phyloP scores from a whole-genome alignment of 441 rosid genomes.

The Gossypium lobatum region DNA sequence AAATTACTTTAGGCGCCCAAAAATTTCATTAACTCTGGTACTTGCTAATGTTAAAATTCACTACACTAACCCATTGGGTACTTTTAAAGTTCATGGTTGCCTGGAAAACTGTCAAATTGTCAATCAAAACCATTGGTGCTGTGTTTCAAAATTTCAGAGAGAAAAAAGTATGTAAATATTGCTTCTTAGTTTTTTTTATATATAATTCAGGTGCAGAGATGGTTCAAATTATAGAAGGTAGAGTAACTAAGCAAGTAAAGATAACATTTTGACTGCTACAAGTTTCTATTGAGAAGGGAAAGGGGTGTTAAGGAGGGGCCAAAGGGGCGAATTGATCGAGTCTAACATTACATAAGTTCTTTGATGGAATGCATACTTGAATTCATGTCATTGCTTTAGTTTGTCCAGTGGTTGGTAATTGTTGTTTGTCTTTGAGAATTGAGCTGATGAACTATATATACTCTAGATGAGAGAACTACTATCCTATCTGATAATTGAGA shows the following conservation, averaged over 20 bases:
- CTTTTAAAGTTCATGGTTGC: not conserved
- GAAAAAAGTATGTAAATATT: not conserved
- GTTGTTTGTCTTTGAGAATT: not conserved
- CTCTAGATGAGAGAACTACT: not conserved
- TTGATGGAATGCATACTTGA: not conserved
- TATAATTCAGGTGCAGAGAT: not conserved
- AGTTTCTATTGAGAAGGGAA: not conserved
- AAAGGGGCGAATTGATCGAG: not conserved
- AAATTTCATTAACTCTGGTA: not conserved
- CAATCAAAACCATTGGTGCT: not conserved
- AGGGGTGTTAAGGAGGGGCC: not conserved
- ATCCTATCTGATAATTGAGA: not conserved
- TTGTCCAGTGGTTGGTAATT: not conserved
- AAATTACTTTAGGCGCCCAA: not conserved
- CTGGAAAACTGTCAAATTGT: not conserved
- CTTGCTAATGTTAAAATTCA: not conserved
- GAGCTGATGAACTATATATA: not conserved
- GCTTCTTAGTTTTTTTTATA: not conserved
- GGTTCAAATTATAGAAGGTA: not conserved
- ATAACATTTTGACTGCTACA: not conserved
- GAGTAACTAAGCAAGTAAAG: not conserved
- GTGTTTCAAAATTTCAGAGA: not conserved
- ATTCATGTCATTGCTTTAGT: not conserved
- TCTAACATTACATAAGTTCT: no score
- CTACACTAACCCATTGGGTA: not conserved